Evolutionary conservation across 2,329 filamentous ascomycete species (phyloP), one percentile per base, ranked within the genome.

Genomic region (Penicillium glabrum): DNA sequence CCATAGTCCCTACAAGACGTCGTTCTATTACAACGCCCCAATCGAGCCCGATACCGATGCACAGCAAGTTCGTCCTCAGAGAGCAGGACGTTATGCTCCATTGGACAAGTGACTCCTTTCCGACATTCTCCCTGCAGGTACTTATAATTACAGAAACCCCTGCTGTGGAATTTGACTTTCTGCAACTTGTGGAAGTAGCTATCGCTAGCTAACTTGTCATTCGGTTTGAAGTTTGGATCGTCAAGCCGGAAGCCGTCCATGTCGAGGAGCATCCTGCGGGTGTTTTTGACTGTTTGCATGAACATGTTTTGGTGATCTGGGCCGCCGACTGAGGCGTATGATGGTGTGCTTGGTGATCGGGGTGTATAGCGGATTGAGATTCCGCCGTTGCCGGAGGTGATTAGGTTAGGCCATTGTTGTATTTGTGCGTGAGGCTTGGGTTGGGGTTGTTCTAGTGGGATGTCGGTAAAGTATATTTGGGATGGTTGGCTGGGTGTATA

Each of bases 1-100:
- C 44, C 41, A 14, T 46, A 61, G 14, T 54, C 53, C 13, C 46
- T 47, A 27, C 59, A 61, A 24, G 46, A 33, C 4, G 50, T 35
- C 16, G 56, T 53, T 14, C 29, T 50, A 8, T 50, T 13, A 49
- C 59, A 61, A n/a, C 43, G 23, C 7, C 41, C 54, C 6, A 27
- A 29, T 8, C 59, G 43, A 11, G 59, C 59, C 33, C 53, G 56
- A 35, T 48, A 54, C 14, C 59, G 46, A 29, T 59, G 59, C n/a
- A 59, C 44, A 2, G 45, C 47, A 4, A 56, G 13, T 21, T 61
- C 59, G 3, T 44, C 46, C 16, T 47, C 50, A 1, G 53, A 49
- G 16, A 61, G 53, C 24, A 46, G 29, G 5, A 54, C 13, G 16
- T 57, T 33, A 27, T 61, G 59, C 27, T 61, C 56, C 51, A 46